Percentiles rank a stretch among this genome's conserved stretches.
Evolutionary conservation across 306 rosid species (phyloP).

Genomic region (Sindora glabra): DNA sequence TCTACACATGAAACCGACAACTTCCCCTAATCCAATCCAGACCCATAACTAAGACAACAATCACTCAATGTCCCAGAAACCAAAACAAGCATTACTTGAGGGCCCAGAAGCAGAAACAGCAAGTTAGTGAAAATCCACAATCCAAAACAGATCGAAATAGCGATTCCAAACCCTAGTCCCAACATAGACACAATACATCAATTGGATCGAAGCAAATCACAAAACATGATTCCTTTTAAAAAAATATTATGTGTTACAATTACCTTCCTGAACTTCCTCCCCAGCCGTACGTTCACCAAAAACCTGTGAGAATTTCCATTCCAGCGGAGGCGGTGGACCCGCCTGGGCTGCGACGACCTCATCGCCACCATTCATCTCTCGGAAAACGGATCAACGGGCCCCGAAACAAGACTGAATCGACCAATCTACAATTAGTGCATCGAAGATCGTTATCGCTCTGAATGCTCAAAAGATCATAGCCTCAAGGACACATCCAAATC

Average conservation of each 20-base stretch:
- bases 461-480: slow-evolving; percentile 59
- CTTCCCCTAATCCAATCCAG: slow-evolving; percentile 20
- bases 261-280: slow-evolving; percentile 99
- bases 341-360: slow-evolving; percentile 76
- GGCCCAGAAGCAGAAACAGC: slow-evolving; percentile 13
- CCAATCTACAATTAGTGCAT: slow-evolving; percentile 54
- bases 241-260: slow-evolving; percentile 3
- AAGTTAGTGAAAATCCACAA: slow-evolving; percentile 21
- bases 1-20: slow-evolving; percentile 23
- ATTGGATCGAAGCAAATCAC: slow-evolving; percentile 65
- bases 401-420: slow-evolving; percentile 19
- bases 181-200: slow-evolving; percentile 19
- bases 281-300: slow-evolving; percentile 98
- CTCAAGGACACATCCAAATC: slow-evolving; percentile 41
- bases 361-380: slow-evolving; percentile 83
- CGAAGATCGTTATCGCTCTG: slow-evolving; percentile 61
- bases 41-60: slow-evolving; percentile 20
- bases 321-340: slow-evolving; percentile 67
- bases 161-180: slow-evolving; percentile 54
- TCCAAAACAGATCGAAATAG: slow-evolving; percentile 50
- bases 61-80: slow-evolving; percentile 15
- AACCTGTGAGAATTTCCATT: slow-evolving; percentile 99
- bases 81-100: background rate
- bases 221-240: background rate
- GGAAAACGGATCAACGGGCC: slow-evolving; percentile 41